phyloP scores from a whole-genome alignment of 192 early-diverging fungal genomes.

The Funneliformis mosseae region DNA sequence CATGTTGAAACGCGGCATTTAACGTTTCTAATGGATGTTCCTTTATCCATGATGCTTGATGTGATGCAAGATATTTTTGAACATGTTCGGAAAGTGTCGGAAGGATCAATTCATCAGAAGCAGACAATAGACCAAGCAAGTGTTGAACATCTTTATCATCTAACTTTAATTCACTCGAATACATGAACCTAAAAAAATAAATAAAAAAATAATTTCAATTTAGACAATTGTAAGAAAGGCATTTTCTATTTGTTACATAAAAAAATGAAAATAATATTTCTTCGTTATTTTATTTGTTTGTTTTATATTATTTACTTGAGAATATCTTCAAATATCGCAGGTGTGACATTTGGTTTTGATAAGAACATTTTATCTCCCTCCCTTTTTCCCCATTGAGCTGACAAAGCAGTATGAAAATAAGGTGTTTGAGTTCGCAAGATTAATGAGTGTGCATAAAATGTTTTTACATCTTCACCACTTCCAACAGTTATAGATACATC shows the following conservation, averaged over 20 bases:
- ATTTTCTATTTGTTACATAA: not conserved
- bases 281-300: not conserved
- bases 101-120: conserved; percentile 19
- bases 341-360: not conserved
- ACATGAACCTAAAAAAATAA: conserved; percentile 20
- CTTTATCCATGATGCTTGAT: conserved; percentile 14
- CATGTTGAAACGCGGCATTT: conserved; percentile 8
- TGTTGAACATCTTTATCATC: not conserved
- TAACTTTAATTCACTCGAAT: conserved; percentile 6
- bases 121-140: conserved; percentile 2
- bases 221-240: not conserved
- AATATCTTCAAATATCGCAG: conserved; percentile 1
- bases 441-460: conserved; percentile 20
- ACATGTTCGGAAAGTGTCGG: conserved; percentile 9
- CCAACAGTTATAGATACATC: conserved; percentile 19
- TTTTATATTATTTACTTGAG: not conserved
- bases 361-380: not conserved
- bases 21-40: not conserved
- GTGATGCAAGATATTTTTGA: conserved; percentile 5
- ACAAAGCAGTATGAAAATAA: conserved; percentile 3
- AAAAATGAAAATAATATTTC: not conserved
- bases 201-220: not conserved
- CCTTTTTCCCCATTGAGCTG: not conserved
- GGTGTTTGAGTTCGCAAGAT: conserved; percentile 8
- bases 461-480: conserved; percentile 3